Evolutionary conservation across 441 rosid species (phyloP), one percentile per base, ranked within the genome.

Genomic region (Euphorbia schlechtendalii): DNA sequence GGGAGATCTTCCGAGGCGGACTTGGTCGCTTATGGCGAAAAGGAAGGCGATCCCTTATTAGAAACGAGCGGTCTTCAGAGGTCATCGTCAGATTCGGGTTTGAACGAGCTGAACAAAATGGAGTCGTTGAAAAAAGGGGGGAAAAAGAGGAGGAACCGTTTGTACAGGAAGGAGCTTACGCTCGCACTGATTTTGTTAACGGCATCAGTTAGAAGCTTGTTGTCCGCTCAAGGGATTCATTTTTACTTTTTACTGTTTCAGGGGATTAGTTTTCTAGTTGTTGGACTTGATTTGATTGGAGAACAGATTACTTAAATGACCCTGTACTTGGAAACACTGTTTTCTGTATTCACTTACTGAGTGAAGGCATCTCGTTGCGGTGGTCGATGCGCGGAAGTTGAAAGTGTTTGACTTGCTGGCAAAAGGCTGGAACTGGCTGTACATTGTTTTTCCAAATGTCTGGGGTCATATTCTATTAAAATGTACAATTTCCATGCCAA

Each of bases 1-100:
- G 97, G 97, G 54, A 85, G 97, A 76, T 85, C 97, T 59, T 91
- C 98, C 6, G 98, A 91, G 78, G 80, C 96, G 1, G 98, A 91
- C 76, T 82, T 89, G 34, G 83, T 91, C 69, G 81, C 86, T 11
- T 84, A 76, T 45, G 88, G 72, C 18, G 98, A 89, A 61, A 86
- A 82, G 78, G 95, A 78, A 71, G 65, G 82, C 5, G 79, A 83
- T 25, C 58, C 90, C 48, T 66, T 84, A 12, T 63, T 66, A 10
- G 80, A 78, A 59, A 43, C 78, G 8, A 36, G 78, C 22, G 61
- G 51, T 69, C 69, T 87, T 17, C 76, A 70, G 7, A 74, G 94
- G 70, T 89, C 95, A 18, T 69, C 85, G 40, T 91, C 98, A 21
- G 98, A 89, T 32, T 86, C 96, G 32, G 92, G 87, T 67, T 76